A percentile compares a stretch with the other conserved stretches of the same genome.
phyloP scores from a whole-genome alignment of 1,139 yeast genomes.

The Sugiyamaella japonica region DNA sequence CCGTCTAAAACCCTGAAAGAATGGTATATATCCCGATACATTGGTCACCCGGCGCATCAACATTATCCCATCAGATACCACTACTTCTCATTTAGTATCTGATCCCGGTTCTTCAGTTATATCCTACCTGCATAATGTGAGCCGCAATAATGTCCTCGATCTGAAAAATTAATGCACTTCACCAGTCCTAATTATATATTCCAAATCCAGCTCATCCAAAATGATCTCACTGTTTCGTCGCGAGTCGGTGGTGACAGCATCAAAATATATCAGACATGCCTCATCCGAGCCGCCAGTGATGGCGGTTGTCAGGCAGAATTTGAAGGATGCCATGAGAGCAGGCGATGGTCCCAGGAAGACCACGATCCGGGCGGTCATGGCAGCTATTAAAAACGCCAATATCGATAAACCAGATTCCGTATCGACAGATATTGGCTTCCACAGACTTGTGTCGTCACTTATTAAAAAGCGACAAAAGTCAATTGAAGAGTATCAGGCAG shows the following conservation, averaged over 20 bases:
- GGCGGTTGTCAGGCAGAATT: constrained; percentile 36
- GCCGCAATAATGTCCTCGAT: not conserved
- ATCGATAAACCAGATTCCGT: constrained; percentile 50
- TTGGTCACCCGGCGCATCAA: not conserved
- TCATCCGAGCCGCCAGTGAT: constrained; percentile 40
- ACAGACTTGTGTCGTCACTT: constrained; percentile 51
- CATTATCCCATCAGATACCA: not conserved
- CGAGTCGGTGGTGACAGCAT: not conserved
- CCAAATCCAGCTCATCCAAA: not conserved
- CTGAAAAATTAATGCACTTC: not conserved
- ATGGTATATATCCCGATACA: not conserved
- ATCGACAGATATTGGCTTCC: constrained; percentile 51
- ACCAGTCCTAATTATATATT: not conserved
- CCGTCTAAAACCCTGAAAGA: not conserved
- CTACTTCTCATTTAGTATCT: no score
- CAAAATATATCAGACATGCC: constrained; percentile 11
- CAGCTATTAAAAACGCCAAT: constrained; percentile 61
- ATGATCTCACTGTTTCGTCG: constrained; percentile 12
- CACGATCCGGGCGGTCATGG: constrained; percentile 56
- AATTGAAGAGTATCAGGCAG: constrained; percentile 51
- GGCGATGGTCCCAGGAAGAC: constrained; percentile 45
- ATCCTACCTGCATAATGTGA: not conserved
- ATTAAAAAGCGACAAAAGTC: constrained; percentile 56
- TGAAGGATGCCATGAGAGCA: constrained; percentile 41
- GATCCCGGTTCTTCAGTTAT: not conserved